These are phyloP conservation scores for Lentinus tigrinus DNA, from an alignment of 768 basidiomycete species.

Conservation along the genomic window DNA sequence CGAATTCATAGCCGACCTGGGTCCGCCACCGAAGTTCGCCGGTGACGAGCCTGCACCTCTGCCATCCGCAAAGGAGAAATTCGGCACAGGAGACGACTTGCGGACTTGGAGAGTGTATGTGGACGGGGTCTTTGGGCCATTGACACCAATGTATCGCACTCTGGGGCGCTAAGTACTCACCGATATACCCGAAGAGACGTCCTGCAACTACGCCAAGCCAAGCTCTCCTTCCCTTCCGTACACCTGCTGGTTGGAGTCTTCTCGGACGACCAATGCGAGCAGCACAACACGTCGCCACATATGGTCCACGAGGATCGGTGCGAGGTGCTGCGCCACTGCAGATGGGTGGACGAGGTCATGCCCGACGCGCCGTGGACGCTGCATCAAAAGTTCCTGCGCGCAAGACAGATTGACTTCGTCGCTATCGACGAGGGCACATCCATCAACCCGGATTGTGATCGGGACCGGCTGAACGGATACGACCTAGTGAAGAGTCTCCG, in stretches of 20 bases:
- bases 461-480: slow-evolving; percentile 69
- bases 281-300: slow-evolving; percentile 36
- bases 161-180: slow-evolving; percentile 4
- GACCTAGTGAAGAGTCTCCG: slow-evolving; percentile 65
- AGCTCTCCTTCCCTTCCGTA: slow-evolving; percentile 82
- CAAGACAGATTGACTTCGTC: slow-evolving; percentile 76
- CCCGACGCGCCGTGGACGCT: slow-evolving; percentile 81
- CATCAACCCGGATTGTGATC: slow-evolving; percentile 66
- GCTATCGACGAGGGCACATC: slow-evolving; percentile 86
- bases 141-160: slow-evolving; percentile 50
- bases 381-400: slow-evolving; percentile 62
- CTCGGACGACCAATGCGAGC: slow-evolving; percentile 59
- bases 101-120: slow-evolving; percentile 77
- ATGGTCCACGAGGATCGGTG: slow-evolving; percentile 57
- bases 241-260: slow-evolving; percentile 81
- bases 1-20: slow-evolving; percentile 52
- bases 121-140: slow-evolving; percentile 69
- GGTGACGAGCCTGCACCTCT: slow-evolving; percentile 49
- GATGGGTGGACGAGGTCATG: slow-evolving; percentile 88
- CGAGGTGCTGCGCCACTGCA: slow-evolving; percentile 80
- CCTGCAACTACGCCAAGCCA: slow-evolving; percentile 85
- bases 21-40: slow-evolving; percentile 23
- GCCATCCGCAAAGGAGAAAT: slow-evolving; percentile 45
- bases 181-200: slow-evolving; percentile 47
- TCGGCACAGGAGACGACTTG: slow-evolving; percentile 43